Conservation (phyloP, 176 grass and related monocot species). For the Hyparrhenia diplandra region DNA sequence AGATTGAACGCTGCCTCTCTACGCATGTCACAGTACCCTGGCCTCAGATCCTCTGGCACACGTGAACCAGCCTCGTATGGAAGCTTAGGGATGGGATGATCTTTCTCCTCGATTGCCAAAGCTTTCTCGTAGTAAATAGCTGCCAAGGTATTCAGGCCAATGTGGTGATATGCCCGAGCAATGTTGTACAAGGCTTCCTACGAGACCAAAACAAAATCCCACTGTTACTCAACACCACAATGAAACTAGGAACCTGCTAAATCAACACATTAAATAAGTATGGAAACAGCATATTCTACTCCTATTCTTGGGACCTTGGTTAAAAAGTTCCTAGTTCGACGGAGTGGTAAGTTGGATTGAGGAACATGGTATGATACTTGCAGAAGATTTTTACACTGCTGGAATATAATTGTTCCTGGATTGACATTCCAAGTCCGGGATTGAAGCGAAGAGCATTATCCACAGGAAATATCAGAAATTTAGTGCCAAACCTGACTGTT, state of each 20-base stretch:
- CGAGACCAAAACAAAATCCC: slow-evolving; percentile 12
- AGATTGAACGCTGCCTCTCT: slow-evolving; percentile 90
- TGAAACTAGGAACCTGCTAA: not conserved
- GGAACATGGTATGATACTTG: not conserved
- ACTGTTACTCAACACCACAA: not conserved
- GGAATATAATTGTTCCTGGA: not conserved
- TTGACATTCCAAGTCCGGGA: not conserved
- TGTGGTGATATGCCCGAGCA: slow-evolving; percentile 83
- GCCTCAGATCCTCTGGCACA: slow-evolving; percentile 31
- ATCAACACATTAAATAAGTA: not conserved
- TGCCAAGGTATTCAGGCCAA: slow-evolving; percentile 75
- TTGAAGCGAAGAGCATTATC: not conserved
- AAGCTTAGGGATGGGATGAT: slow-evolving; percentile 69
- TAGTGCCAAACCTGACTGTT: slow-evolving; percentile 61
- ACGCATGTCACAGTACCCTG: slow-evolving; percentile 66
- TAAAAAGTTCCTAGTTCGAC: not conserved
- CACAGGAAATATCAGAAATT: not conserved
- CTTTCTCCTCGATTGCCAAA: slow-evolving; percentile 50
- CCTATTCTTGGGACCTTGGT: not conserved
- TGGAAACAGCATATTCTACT: not conserved
- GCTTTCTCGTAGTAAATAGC: slow-evolving; percentile 88
- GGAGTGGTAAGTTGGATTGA: not conserved
- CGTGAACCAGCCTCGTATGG: slow-evolving; percentile 49
- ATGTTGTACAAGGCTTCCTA: slow-evolving; percentile 93
- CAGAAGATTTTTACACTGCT: not conserved